Evolutionary conservation across 164 flowering plant species (phyloP).

Genomic region (Dillenia suffruticosa): DNA sequence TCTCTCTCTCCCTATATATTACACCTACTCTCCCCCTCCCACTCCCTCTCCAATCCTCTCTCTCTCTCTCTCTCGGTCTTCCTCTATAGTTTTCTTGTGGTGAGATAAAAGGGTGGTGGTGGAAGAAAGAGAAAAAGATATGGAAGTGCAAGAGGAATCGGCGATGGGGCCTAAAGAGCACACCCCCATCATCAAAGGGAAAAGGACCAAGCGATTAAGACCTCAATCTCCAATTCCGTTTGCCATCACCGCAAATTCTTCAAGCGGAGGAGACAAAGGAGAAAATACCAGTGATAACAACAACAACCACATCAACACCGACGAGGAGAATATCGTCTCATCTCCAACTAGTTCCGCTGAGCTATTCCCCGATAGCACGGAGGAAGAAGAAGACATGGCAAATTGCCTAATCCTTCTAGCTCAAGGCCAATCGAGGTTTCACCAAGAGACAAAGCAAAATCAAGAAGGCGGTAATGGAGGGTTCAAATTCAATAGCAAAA

Average conservation of each 20-base stretch:
- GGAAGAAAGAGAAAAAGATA: constrained; percentile 3
- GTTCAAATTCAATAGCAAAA: constrained; percentile 23
- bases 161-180: constrained; percentile 9
- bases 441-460: not conserved
- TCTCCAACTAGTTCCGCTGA: constrained; percentile 12
- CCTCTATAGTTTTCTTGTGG: not conserved
- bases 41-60: constrained; percentile 1
- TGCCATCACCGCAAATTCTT: constrained; percentile 16
- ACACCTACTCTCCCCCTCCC: too few species aligned
- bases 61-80: constrained; percentile 4
- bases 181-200: constrained; percentile 26
- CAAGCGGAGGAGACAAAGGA: constrained; percentile 7
- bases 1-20: constrained; percentile 9
- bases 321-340: not conserved
- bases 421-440: constrained; percentile 28
- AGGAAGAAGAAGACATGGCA: constrained; percentile 77
- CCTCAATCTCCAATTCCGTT: constrained; percentile 15
- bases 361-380: constrained; percentile 16
- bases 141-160: constrained; percentile 32
- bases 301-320: too few species aligned
- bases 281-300: too few species aligned
- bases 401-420: constrained; percentile 67
- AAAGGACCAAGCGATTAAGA: constrained; percentile 51
- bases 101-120: not conserved
- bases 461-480: not conserved